Evolutionary conservation across 768 basidiomycete species (phyloP).

Genomic region (Xanthoconium purpureum): DNA sequence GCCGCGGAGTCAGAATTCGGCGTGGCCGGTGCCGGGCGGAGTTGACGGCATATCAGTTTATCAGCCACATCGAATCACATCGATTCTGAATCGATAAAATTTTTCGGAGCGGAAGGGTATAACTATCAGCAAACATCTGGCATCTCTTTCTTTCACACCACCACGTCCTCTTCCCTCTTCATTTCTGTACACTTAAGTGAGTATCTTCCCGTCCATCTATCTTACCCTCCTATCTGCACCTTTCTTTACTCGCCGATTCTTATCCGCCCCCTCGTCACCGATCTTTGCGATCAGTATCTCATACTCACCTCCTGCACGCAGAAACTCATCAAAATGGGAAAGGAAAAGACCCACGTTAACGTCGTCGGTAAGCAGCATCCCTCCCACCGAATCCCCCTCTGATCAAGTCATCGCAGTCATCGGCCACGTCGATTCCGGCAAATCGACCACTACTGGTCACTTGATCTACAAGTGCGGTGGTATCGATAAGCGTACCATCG

Average conservation of each 20-base stretch:
- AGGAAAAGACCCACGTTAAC: slow-evolving; percentile 96
- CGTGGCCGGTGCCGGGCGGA: slow-evolving; percentile 33
- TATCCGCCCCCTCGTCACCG: slow-evolving; percentile 20
- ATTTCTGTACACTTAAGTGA: slow-evolving; percentile 44
- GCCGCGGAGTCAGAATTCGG: slow-evolving; percentile 17
- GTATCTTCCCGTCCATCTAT: slow-evolving; percentile 22
- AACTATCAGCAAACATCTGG: slow-evolving; percentile 54
- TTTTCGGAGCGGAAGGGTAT: slow-evolving; percentile 52
- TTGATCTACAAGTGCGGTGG: slow-evolving; percentile 99
- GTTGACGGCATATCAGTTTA: slow-evolving; percentile 48
- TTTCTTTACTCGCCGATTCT: slow-evolving; percentile 8
- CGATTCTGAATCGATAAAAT: slow-evolving; percentile 67
- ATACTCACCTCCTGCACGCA: slow-evolving; percentile 24
- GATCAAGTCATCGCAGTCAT: slow-evolving; percentile 62
- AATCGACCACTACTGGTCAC: slow-evolving; percentile 99
- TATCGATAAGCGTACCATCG: slow-evolving; percentile 99
- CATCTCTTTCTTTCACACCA: slow-evolving; percentile 36
- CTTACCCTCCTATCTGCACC: slow-evolving; percentile 19
- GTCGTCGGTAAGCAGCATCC: slow-evolving; percentile 75
- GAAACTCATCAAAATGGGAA: slow-evolving; percentile 83
- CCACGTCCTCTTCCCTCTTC: slow-evolving; percentile 34
- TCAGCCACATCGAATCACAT: slow-evolving; percentile 48
- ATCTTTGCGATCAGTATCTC: slow-evolving; percentile 24
- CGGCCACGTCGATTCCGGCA: slow-evolving; percentile 99
- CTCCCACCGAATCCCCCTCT: slow-evolving; percentile 13